Percentiles rank a stretch among this genome's conserved stretches.
Conservation (phyloP, 2,329 filamentous ascomycete species). For the Pseudophaeomoniella oleicola region DNA sequence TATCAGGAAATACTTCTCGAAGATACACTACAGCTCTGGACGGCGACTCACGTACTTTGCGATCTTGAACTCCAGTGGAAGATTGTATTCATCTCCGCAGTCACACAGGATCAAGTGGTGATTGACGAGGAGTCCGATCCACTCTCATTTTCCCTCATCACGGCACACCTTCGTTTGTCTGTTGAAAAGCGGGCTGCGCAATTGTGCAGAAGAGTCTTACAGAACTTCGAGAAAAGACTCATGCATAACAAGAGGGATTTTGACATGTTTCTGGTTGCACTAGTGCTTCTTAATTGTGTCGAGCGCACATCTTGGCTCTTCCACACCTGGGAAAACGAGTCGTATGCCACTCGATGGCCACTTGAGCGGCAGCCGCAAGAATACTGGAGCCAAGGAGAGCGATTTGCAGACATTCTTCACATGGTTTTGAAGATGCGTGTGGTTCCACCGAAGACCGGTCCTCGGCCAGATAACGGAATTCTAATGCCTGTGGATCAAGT, state of each 20-base stretch:
- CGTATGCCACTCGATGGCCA: constrained; percentile 31
- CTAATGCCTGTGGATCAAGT: constrained; percentile 23
- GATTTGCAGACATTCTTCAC: constrained; percentile 42
- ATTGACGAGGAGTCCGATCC: constrained; percentile 22
- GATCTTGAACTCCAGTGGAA: constrained; percentile 33
- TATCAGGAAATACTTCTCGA: constrained; percentile 30
- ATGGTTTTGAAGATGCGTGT: constrained; percentile 44
- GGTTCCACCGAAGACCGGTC: constrained; percentile 24
- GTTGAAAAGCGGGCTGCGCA: constrained; percentile 39
- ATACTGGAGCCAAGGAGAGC: constrained; percentile 40
- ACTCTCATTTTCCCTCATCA: constrained; percentile 35
- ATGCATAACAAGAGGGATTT: constrained; percentile 28
- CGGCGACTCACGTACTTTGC: constrained; percentile 39
- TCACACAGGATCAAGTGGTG: constrained; percentile 10
- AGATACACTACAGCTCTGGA: constrained; percentile 41
- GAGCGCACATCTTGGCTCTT: constrained; percentile 47
- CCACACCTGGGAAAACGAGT: constrained; percentile 33
- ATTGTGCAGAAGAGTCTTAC: constrained; percentile 40
- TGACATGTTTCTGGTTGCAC: constrained; percentile 43
- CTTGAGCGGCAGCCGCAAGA: constrained; percentile 36
- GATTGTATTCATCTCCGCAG: constrained; percentile 31
- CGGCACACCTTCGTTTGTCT: constrained; percentile 38
- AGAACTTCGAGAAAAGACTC: constrained; percentile 45
- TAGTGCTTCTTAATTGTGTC: constrained; percentile 44
- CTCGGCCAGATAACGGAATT: constrained; percentile 22